A percentile compares a stretch with the other conserved stretches of the same genome.
Conservation (phyloP, 352 stramenopile genomes). For the Peronosclerospora sorghi region DNA sequence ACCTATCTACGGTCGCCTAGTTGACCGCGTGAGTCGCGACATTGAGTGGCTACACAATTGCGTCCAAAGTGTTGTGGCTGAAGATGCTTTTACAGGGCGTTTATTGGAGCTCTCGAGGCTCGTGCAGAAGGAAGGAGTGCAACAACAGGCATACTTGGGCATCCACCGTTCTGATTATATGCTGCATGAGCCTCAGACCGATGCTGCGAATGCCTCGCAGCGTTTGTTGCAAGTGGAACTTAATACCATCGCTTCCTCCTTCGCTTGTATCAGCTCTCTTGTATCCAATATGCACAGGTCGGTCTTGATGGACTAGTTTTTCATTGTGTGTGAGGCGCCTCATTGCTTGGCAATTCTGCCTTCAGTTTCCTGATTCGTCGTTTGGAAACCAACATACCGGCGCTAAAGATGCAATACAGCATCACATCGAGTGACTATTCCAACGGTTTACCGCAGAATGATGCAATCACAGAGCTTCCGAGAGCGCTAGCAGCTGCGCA, state of each 20-base stretch:
- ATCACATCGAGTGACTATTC: slow-evolving; percentile 27
- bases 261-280: slow-evolving; percentile 90
- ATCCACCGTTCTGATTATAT: slow-evolving; percentile 94
- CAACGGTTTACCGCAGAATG: slow-evolving; percentile 44
- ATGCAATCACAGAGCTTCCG: slow-evolving; percentile 57
- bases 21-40: slow-evolving; percentile 76
- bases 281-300: slow-evolving; percentile 87
- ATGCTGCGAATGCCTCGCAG: slow-evolving; percentile 27
- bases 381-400: slow-evolving; percentile 33
- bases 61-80: slow-evolving; percentile 58
- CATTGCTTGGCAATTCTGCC: slow-evolving; percentile 1
- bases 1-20: slow-evolving; percentile 58
- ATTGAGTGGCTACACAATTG: slow-evolving; percentile 66
- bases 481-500: slow-evolving; percentile 54
- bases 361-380: slow-evolving; percentile 43
- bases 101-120: slow-evolving; percentile 71
- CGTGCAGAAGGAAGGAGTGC: slow-evolving; percentile 52
- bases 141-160: slow-evolving; percentile 79
- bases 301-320: slow-evolving; percentile 18
- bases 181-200: slow-evolving; percentile 71
- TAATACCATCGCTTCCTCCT: slow-evolving; percentile 97
- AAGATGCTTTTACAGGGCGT: slow-evolving; percentile 80
- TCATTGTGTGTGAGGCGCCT: neutral
- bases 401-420: slow-evolving; percentile 43
- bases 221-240: slow-evolving; percentile 92